A percentile compares a stretch with the other conserved stretches of the same genome.
Evolutionary conservation across 2,329 filamentous ascomycete species (phyloP).

Genomic region (Tolypocladium tropicale): DNA sequence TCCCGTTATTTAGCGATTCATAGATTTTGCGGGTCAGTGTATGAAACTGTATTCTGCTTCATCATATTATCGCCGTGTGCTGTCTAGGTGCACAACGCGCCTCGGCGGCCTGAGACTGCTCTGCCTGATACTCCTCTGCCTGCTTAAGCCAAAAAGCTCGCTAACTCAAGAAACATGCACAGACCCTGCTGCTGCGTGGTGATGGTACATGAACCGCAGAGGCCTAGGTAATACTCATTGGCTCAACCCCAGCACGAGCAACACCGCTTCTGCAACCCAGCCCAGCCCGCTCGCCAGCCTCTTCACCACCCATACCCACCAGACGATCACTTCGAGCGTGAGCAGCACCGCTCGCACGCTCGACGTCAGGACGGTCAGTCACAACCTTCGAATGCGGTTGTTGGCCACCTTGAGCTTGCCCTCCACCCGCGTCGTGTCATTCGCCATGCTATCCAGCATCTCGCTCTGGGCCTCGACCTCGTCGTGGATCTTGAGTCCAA

Average conservation of each 20-base stretch:
- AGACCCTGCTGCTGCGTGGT: background rate
- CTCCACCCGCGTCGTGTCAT: conserved; percentile 54
- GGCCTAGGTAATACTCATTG: background rate
- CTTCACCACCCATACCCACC: conserved; percentile 18
- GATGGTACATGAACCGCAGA: background rate
- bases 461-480: conserved; percentile 64
- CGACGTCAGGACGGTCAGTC: conserved; percentile 20
- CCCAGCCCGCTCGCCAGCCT: conserved; percentile 12
- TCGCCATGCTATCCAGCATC: conserved; percentile 56
- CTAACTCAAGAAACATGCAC: background rate
- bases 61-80: background rate
- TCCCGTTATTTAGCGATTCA: background rate
- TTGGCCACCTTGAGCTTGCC: conserved; percentile 67
- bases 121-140: background rate
- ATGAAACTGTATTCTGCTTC: background rate
- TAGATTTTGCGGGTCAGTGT: too few species aligned
- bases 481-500: conserved; percentile 65
- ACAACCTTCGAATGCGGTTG: conserved; percentile 58
- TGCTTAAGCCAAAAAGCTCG: background rate
- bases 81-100: background rate
- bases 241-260: conserved; percentile 12
- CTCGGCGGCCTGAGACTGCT: background rate
- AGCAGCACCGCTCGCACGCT: conserved; percentile 17
- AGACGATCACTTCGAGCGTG: conserved; percentile 17
- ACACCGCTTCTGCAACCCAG: conserved; percentile 17